Conservation (phyloP, 108 stramenopile species). For the Skeletonema costatum region DNA sequence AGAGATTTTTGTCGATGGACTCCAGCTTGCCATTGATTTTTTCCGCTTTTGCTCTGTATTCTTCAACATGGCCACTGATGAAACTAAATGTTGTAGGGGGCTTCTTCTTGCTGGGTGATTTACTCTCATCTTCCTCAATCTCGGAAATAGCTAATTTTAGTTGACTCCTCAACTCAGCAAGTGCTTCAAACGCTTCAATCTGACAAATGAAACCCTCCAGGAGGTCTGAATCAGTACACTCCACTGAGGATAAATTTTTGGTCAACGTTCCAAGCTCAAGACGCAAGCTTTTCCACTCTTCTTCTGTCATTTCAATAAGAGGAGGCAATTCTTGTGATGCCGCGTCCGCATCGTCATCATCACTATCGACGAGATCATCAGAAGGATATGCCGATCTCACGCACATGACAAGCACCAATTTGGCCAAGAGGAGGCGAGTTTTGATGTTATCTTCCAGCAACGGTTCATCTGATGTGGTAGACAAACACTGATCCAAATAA, state of each 20-base stretch:
- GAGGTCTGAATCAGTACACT: background rate
- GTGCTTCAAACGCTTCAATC: constrained; percentile 22
- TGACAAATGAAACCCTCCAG: constrained; percentile 4
- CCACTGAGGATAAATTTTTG: background rate
- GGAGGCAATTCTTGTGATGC: background rate
- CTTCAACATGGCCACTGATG: background rate
- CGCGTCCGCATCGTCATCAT: background rate
- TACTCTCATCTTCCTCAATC: background rate
- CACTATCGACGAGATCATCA: background rate
- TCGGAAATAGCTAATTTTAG: background rate
- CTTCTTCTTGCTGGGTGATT: background rate
- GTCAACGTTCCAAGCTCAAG: constrained; percentile 3
- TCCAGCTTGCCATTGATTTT: background rate
- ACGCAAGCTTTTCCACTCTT: background rate
- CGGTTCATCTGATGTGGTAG: background rate
- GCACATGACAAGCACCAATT: constrained; percentile 13
- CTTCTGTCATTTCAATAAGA: constrained; percentile 8
- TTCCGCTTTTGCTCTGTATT: constrained; percentile 7
- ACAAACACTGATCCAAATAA: constrained; percentile 9
- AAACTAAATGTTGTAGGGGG: background rate
- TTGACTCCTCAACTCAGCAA: constrained; percentile 12
- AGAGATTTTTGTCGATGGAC: background rate
- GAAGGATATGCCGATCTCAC: constrained; percentile 13
- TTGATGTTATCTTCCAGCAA: constrained; percentile 6
- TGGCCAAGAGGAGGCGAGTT: constrained; percentile 26